A percentile compares a stretch with the other conserved stretches of the same genome.
Evolutionary conservation across 805 yeast genomes (phyloP).

Genomic region (Teunomyces funiuensis): DNA sequence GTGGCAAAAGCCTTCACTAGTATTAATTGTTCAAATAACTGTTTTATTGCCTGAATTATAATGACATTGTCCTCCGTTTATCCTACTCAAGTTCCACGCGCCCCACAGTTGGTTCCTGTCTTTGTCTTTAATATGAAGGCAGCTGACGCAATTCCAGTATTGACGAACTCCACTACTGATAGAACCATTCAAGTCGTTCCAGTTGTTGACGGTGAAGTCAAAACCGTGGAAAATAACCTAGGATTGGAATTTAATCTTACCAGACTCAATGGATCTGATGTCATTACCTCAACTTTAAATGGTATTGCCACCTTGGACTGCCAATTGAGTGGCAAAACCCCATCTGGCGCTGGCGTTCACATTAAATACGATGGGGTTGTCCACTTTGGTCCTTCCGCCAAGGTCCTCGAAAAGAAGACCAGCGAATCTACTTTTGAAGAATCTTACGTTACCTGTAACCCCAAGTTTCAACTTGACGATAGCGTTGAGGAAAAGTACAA

Average conservation of each 20-base stretch:
- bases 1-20: background rate
- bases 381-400: slow-evolving; percentile 32
- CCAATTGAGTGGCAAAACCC: slow-evolving; percentile 46
- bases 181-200: slow-evolving; percentile 21
- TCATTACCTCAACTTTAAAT: slow-evolving; percentile 37
- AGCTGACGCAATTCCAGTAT: slow-evolving; percentile 21
- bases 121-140: slow-evolving; percentile 27
- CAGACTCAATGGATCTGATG: slow-evolving; percentile 46
- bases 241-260: slow-evolving; percentile 32
- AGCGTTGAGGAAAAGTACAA: slow-evolving; percentile 41
- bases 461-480: slow-evolving; percentile 44
- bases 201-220: slow-evolving; percentile 28
- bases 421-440: slow-evolving; percentile 41
- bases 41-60: background rate
- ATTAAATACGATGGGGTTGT: slow-evolving; percentile 52
- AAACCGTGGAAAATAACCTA: slow-evolving; percentile 28
- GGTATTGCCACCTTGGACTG: slow-evolving; percentile 45
- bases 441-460: slow-evolving; percentile 50
- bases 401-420: slow-evolving; percentile 35
- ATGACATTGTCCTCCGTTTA: slow-evolving; percentile 5
- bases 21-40: background rate
- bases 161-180: slow-evolving; percentile 16
- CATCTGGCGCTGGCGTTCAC: slow-evolving; percentile 42
- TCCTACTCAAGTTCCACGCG: slow-evolving; percentile 16
- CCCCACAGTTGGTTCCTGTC: slow-evolving; percentile 33